Percentiles rank a stretch among this genome's conserved stretches.
Evolutionary conservation across 768 basidiomycete species (phyloP).

Genomic region (Heimioporus sp.): DNA sequence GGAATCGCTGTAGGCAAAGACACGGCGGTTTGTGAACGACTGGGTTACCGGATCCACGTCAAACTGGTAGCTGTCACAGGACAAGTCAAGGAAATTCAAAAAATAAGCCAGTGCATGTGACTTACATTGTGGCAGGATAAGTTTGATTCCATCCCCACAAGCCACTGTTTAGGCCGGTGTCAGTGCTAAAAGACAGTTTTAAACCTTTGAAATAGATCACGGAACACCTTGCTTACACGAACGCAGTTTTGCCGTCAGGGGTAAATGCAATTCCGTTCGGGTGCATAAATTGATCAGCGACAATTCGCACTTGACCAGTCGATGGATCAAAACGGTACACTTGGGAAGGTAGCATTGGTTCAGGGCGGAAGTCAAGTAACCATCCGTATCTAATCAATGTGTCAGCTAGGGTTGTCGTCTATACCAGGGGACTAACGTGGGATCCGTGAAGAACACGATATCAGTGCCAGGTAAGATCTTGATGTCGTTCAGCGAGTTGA

Average conservation of each 20-base stretch:
- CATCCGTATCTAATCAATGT: constrained; percentile 53
- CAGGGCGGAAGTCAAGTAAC: constrained; percentile 61
- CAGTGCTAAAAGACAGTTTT: constrained; percentile 22
- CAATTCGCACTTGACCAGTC: constrained; percentile 62
- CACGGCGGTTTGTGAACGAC: constrained; percentile 55
- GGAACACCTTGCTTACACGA: constrained; percentile 43
- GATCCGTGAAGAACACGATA: constrained; percentile 76
- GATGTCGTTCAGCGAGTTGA: constrained; percentile 81
- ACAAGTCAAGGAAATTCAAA: not conserved
- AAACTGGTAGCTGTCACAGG: constrained; percentile 55
- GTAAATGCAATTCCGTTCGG: constrained; percentile 77
- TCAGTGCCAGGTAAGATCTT: constrained; percentile 68
- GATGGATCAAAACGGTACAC: constrained; percentile 73
- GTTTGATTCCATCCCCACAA: constrained; percentile 54
- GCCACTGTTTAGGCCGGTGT: constrained; percentile 36
- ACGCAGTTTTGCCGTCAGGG: constrained; percentile 59
- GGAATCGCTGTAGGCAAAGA: constrained; percentile 66
- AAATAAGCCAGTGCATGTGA: not conserved
- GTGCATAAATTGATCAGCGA: constrained; percentile 74
- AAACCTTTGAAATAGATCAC: not conserved
- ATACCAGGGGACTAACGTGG: constrained; percentile 42
- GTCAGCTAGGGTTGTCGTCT: not conserved
- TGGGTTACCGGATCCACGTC: constrained; percentile 62
- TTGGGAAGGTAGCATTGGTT: constrained; percentile 66
- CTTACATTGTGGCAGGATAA: constrained; percentile 67